Percentiles rank a stretch among this genome's conserved stretches.
Evolutionary conservation across 306 rosid genomes (phyloP).

Genomic region (Dalbergia cochinchinensis): DNA sequence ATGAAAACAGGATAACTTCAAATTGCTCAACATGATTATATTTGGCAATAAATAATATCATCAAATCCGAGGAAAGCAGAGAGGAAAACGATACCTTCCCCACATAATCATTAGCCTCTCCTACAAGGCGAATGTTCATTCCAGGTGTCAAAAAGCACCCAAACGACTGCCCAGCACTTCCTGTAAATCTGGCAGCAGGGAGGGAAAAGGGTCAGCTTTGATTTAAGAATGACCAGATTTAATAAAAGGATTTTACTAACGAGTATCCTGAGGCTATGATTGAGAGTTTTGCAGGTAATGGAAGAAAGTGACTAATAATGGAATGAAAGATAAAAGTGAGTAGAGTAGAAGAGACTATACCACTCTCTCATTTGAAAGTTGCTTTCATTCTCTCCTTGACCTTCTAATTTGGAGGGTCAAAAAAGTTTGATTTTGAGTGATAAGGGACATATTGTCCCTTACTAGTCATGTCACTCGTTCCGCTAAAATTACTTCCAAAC

Average conservation of each 20-base stretch:
- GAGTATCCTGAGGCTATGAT: too few relatives aligned
- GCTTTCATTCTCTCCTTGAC: too few relatives aligned
- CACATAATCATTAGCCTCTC: constrained; percentile 98
- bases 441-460: too few relatives aligned
- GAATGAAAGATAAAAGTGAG: too few relatives aligned
- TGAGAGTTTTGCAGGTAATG: too few relatives aligned
- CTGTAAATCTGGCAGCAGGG: constrained; percentile 74
- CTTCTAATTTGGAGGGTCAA: too few relatives aligned
- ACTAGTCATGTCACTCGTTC: too few relatives aligned
- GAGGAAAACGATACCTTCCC: constrained; percentile 78
- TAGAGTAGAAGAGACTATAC: too few relatives aligned
- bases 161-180: constrained; percentile 99
- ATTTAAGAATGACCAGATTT: constrained; percentile 26
- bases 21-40: constrained; percentile 22
- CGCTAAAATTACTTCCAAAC: too few relatives aligned
- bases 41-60: constrained; percentile 4
- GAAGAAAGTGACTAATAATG: too few relatives aligned
- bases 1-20: neutral
- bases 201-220: constrained; percentile 41
- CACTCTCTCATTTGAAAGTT: too few relatives aligned
- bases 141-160: constrained; percentile 98
- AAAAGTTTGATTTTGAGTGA: too few relatives aligned
- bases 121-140: constrained; percentile 92
- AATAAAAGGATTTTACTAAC: neutral
- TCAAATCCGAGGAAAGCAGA: constrained; percentile 10